Evolutionary conservation across 495 filamentous ascomycete species (phyloP).

Genomic region (Penicillium lagena): DNA sequence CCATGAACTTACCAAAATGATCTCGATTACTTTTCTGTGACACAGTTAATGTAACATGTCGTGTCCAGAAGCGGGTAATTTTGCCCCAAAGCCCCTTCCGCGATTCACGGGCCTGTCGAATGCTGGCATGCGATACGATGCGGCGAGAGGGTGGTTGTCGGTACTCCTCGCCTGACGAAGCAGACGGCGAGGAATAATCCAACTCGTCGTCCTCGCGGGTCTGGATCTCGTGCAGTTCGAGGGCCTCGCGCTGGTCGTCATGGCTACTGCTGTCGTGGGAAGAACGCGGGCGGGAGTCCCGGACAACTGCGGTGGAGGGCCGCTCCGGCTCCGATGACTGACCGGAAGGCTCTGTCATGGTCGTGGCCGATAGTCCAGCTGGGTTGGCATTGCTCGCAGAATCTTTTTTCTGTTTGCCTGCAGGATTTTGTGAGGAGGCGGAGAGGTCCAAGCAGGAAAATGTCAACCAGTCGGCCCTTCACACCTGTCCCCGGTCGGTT

Average conservation of each 20-base stretch:
- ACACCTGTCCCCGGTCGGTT: constrained; percentile 1
- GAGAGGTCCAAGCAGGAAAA: not conserved
- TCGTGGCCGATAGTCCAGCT: constrained; percentile 6
- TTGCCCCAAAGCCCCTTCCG: constrained; percentile 18
- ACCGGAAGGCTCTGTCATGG: constrained; percentile 3
- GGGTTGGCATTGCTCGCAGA: constrained; percentile 2
- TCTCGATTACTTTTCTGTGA: constrained; percentile 40
- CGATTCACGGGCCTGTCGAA: constrained; percentile 6
- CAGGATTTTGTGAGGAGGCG: not conserved
- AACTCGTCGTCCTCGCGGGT: constrained; percentile 15
- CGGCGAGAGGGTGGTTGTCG: constrained; percentile 21
- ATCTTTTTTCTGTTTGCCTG: not conserved
- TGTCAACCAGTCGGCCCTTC: not conserved
- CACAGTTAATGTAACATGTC: constrained; percentile 34
- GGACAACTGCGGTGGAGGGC: constrained; percentile 2
- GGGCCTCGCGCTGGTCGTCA: constrained; percentile 17
- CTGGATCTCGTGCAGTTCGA: constrained; percentile 32
- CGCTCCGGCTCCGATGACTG: constrained; percentile 1
- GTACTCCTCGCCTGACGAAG: constrained; percentile 32
- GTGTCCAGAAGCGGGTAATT: constrained; percentile 30
- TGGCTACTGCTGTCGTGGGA: not conserved
- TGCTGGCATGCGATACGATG: constrained; percentile 14
- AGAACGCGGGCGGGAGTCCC: constrained; percentile 14
- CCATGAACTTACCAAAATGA: constrained; percentile 30
- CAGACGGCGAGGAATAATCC: constrained; percentile 19